These are phyloP conservation scores for Chytridium lagenaria DNA, from an alignment of 371 early-diverging fungal species.

Conservation along the genomic window DNA sequence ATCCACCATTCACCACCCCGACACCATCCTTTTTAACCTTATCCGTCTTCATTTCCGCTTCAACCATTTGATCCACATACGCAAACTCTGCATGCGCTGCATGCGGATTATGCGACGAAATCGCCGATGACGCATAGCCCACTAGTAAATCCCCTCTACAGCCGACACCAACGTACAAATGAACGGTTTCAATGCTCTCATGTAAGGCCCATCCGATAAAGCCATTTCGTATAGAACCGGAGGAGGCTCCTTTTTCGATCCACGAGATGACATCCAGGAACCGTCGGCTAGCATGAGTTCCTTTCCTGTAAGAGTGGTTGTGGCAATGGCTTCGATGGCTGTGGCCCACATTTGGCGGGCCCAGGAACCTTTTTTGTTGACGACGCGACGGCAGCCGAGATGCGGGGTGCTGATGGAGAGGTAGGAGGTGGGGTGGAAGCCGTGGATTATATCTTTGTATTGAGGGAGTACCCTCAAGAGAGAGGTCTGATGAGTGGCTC, in stretches of 20 bases:
- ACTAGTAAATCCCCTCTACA: conserved; percentile 14
- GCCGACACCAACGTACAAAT: conserved; percentile 1
- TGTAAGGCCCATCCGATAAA: background rate
- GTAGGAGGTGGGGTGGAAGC: conserved; percentile 5
- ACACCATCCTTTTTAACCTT: too few species aligned
- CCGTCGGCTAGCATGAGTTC: conserved; percentile 14
- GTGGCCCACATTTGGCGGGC: background rate
- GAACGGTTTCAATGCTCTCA: background rate
- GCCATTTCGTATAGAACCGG: conserved; percentile 10
- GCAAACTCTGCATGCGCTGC: too few species aligned
- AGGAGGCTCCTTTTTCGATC: background rate
- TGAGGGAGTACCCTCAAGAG: too few species aligned
- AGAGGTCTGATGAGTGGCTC: too few species aligned
- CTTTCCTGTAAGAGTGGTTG: background rate
- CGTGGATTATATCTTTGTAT: too few species aligned
- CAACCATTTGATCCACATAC: too few species aligned
- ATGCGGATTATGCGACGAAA: conserved; percentile 4
- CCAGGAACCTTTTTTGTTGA: background rate
- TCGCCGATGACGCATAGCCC: background rate
- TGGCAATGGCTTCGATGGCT: background rate
- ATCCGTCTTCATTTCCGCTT: too few species aligned
- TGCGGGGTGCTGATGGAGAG: conserved; percentile 2
- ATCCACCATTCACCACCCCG: background rate
- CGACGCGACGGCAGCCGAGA: background rate
- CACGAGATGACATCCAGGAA: too few species aligned